phyloP scores from a whole-genome alignment of 441 rosid species.

The Erodium chrysanthum region DNA sequence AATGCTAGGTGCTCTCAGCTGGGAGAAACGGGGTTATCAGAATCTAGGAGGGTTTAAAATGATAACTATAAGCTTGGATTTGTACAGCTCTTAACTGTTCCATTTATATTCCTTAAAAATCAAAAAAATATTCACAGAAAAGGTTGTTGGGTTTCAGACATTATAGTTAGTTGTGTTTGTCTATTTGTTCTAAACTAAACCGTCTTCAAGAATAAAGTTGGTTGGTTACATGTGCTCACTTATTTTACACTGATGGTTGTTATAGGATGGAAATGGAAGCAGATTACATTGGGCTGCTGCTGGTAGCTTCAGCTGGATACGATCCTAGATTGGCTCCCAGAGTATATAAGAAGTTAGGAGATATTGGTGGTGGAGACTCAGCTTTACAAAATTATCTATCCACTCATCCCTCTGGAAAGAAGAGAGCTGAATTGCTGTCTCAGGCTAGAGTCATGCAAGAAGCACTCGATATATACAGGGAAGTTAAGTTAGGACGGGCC shows the following conservation, averaged over 20 bases:
- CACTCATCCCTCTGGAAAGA: conserved; percentile 92
- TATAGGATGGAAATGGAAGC: conserved; percentile 77
- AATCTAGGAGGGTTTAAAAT: too few species aligned
- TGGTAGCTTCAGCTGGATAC: conserved; percentile 81
- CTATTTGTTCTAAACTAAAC: too few species aligned
- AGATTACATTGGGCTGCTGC: conserved; percentile 59
- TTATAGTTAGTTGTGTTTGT: too few species aligned
- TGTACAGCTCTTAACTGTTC: too few species aligned
- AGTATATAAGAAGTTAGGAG: conserved; percentile 70
- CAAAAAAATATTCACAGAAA: too few species aligned
- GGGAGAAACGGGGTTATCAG: too few species aligned
- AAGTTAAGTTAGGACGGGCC: conserved; percentile 46
- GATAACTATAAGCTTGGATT: too few species aligned
- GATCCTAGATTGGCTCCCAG: conserved; percentile 81
- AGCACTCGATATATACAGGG: conserved; percentile 62
- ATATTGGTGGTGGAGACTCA: conserved; percentile 37
- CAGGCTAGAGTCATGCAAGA: conserved; percentile 86
- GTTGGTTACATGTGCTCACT: background rate
- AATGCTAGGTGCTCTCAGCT: too few species aligned
- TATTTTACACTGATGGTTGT: background rate
- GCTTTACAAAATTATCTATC: conserved; percentile 51
- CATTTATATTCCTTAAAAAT: too few species aligned
- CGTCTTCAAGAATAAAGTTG: too few species aligned
- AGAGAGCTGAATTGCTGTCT: conserved; percentile 60
- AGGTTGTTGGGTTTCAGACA: too few species aligned